A percentile compares a stretch with the other conserved stretches of the same genome.
These are phyloP conservation scores for Aureobasidium sp. DNA, from an alignment of 2,329 filamentous ascomycete genomes.

Conservation along the genomic window DNA sequence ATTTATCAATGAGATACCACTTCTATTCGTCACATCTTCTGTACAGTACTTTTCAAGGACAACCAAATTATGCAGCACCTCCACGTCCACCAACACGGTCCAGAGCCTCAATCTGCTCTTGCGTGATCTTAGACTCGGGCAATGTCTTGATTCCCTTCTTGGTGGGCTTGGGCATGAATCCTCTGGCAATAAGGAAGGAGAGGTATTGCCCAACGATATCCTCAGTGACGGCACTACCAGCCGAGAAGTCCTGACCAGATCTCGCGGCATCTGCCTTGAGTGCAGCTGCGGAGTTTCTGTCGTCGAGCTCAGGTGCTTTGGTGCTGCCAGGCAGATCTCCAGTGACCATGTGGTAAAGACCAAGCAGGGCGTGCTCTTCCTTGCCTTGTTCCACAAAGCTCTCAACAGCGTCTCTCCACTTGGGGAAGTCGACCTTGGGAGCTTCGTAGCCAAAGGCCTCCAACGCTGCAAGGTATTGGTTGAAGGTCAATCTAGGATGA, in stretches of 20 bases:
- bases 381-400: conserved; percentile 58
- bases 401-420: conserved; percentile 63
- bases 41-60: background rate
- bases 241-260: conserved; percentile 52
- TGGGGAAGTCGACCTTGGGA: conserved; percentile 58
- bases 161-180: conserved; percentile 51
- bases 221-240: conserved; percentile 49
- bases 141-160: conserved; percentile 30
- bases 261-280: conserved; percentile 57
- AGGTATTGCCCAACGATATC: conserved; percentile 59
- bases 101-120: conserved; percentile 44
- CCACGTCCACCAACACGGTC: conserved; percentile 49
- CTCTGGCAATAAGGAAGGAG: conserved; percentile 54
- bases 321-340: conserved; percentile 63
- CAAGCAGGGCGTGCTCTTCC: conserved; percentile 66
- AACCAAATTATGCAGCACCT: conserved; percentile 19
- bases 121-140: conserved; percentile 40
- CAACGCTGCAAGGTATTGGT: conserved; percentile 65
- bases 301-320: conserved; percentile 67
- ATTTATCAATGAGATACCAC: background rate
- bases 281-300: conserved; percentile 58
- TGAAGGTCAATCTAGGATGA: conserved; percentile 71
- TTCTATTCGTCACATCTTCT: background rate
- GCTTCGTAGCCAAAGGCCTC: conserved; percentile 66
- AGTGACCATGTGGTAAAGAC: conserved; percentile 67